Evolutionary conservation across 306 rosid species (phyloP).

Genomic region (Corylus americana): DNA sequence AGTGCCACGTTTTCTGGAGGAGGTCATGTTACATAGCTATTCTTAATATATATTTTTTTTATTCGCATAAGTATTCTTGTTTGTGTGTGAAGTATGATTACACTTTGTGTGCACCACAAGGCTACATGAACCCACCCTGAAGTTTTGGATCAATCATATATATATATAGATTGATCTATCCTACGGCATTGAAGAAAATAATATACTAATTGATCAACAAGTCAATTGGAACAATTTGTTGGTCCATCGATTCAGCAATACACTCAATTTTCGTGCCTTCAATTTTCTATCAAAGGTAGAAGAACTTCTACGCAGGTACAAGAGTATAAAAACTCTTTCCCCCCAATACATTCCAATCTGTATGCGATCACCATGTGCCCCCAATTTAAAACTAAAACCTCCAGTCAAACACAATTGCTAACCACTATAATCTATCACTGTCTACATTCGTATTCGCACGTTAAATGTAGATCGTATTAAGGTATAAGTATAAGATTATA

Average conservation of each 20-base stretch:
- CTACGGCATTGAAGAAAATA: neutral
- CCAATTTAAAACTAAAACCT: neutral
- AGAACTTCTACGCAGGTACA: neutral
- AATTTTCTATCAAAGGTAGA: neutral
- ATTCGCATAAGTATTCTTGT: neutral
- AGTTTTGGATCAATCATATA: neutral
- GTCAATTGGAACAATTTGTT: neutral
- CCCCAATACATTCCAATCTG: neutral
- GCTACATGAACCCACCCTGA: neutral
- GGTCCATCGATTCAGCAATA: neutral
- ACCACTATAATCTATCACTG: too few species aligned
- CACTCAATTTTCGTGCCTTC: neutral
- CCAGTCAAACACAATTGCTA: too few species aligned
- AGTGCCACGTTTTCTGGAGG: neutral
- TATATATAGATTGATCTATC: too few species aligned
- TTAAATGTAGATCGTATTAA: too few species aligned
- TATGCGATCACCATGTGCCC: neutral
- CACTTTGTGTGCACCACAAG: neutral
- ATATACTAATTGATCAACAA: neutral
- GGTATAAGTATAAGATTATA: too few species aligned
- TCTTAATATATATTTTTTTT: neutral
- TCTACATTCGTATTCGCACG: too few species aligned
- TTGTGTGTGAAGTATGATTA: neutral
- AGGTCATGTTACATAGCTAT: neutral
- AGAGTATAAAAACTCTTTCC: neutral